Evolutionary conservation across 2,329 filamentous ascomycete species (phyloP), one percentile per base, ranked within the genome.

Genomic region (Neopestalotiopsis sp.): DNA sequence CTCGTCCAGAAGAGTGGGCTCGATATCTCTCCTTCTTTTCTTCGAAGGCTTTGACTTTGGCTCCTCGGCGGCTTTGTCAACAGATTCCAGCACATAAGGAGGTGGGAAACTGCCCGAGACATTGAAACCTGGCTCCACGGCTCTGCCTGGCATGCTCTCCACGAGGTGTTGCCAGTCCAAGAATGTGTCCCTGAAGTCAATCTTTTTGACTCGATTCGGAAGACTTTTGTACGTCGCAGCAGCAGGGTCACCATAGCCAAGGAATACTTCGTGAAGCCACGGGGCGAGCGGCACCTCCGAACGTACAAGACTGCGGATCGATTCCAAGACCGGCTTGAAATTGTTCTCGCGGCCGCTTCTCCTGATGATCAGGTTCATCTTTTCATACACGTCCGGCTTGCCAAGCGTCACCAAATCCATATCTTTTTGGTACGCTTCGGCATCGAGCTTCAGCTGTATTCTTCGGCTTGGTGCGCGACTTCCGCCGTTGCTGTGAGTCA

Each of bases 191-290:
- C 94, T 88, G 78, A 94, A 98, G 79, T 99, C 94, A 66, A 99
- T 85, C 67, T 88, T 93, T 75, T 90, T 90, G 71, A 97, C 85
- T 69, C 91, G 88, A 78, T 94, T 96, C 1, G 92, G 83, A 17
- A 99, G 83, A 65, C 94, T 91, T 71, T 93, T 94, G 82, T 97
- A 97, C 28, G 90, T 92, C 42, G 96, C 96, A 69, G 93, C 91
- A 38, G 94, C 89, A 69, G 96, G 95, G 79, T 99, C 95, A 61
- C 96, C 96, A 79, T 97, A 98, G 3, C 96, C 96, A n/a, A 99
- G 84, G 79, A 98, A 99, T 10, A 98, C 95, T 73, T 98, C 96
- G 76, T 97, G 94, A 58, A 99, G 86, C 96, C 96, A 99, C 2
- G 91, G 89, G 14, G 96, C 94, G 67, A 98, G 86, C 6, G 93